Evolutionary conservation across 1,284 basidiomycete genomes (phyloP).

Genomic region (Xanthoconium separans): DNA sequence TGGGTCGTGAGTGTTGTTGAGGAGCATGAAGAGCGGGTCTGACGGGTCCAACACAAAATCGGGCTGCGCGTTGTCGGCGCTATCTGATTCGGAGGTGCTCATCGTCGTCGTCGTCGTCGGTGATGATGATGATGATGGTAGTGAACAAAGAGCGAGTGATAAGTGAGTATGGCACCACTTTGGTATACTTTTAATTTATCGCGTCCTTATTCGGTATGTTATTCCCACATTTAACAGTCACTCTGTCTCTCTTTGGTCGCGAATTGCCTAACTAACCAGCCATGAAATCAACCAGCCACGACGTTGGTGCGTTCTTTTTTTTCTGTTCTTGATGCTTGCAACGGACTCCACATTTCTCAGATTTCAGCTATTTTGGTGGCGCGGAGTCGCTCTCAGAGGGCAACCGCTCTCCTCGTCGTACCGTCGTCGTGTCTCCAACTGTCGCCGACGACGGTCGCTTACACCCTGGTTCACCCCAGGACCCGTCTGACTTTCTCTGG

Average conservation of each 20-base stretch:
- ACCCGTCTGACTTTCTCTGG: slow-evolving; percentile 88
- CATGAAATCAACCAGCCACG: slow-evolving; percentile 17
- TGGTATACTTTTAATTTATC: slow-evolving; percentile 22
- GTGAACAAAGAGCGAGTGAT: background rate
- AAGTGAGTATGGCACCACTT: slow-evolving; percentile 24
- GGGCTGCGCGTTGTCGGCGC: background rate
- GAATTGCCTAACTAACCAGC: no score
- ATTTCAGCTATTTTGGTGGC: slow-evolving; percentile 76
- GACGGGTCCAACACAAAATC: slow-evolving; percentile 41
- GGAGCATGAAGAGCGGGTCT: slow-evolving; percentile 54
- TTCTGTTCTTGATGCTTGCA: no score
- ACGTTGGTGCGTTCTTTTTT: slow-evolving; percentile 15
- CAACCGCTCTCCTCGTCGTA: slow-evolving; percentile 55
- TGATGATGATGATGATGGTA: background rate
- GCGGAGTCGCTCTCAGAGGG: slow-evolving; percentile 71
- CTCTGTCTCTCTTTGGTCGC: no score
- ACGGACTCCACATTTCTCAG: slow-evolving; percentile 32
- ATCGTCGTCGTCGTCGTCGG: slow-evolving; percentile 15
- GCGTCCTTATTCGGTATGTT: slow-evolving; percentile 14
- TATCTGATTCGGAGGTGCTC: slow-evolving; percentile 17
- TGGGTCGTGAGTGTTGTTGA: slow-evolving; percentile 42
- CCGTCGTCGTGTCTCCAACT: slow-evolving; percentile 43
- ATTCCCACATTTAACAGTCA: no score
- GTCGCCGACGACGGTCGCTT: slow-evolving; percentile 41
- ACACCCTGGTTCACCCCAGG: slow-evolving; percentile 56